Evolutionary conservation across 2,329 filamentous ascomycete genomes (phyloP).

Genomic region (Trichoderma oligosporum): DNA sequence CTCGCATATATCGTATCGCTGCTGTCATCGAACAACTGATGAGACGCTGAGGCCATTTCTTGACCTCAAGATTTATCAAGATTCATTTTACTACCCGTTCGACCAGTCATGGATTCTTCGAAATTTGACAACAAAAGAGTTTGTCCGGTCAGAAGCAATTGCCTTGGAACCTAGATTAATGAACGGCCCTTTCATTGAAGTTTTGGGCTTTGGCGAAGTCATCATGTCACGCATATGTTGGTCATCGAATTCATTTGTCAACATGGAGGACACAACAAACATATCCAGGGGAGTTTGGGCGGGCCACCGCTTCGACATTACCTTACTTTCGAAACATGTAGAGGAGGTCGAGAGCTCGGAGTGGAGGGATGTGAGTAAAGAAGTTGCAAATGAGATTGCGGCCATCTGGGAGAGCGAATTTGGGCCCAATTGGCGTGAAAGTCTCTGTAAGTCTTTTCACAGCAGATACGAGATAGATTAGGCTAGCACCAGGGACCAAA

Average conservation of each 20-base stretch:
- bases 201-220: conserved; percentile 18
- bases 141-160: conserved; percentile 20
- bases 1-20: no score
- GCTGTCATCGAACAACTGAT: no score
- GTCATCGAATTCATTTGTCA: neutral
- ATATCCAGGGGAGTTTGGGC: conserved; percentile 19
- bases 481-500: no score
- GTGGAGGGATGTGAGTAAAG: conserved; percentile 16
- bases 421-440: neutral
- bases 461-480: no score
- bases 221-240: conserved; percentile 20
- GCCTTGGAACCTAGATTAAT: conserved; percentile 15
- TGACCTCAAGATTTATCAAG: no score
- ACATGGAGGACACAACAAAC: neutral
- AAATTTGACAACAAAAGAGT: conserved; percentile 13
- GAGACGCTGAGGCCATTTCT: no score
- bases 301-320: conserved; percentile 20
- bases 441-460: no score
- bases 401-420: neutral
- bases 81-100: neutral
- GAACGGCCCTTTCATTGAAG: conserved; percentile 11
- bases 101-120: conserved; percentile 19
- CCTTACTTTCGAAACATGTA: neutral
- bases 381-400: conserved; percentile 13
- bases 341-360: neutral